Conservation (phyloP, 345 rosid species). For the Salix purpurea region DNA sequence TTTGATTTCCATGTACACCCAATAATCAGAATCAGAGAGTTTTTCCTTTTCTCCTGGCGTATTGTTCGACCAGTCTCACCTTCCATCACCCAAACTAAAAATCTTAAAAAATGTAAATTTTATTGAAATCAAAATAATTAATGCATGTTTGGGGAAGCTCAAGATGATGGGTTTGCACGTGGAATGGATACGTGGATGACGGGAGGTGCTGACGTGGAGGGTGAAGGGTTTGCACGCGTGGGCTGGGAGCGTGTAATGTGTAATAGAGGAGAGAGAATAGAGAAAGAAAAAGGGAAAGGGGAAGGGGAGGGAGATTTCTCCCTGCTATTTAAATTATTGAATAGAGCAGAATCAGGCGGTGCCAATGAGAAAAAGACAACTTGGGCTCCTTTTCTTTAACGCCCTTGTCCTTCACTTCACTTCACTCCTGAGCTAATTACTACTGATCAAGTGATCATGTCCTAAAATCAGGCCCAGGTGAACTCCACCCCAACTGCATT, state of each 20-base stretch:
- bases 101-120: no score
- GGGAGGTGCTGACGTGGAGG: not conserved
- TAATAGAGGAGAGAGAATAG: not conserved
- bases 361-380: slow-evolving; percentile 22
- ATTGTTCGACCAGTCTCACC: no score
- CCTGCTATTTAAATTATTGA: not conserved
- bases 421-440: not conserved
- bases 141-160: no score
- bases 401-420: not conserved
- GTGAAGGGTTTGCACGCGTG: not conserved
- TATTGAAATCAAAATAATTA: no score
- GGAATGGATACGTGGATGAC: not conserved
- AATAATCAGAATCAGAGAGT: no score
- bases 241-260: not conserved
- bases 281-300: not conserved
- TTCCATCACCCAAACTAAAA: no score
- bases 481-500: not conserved
- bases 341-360: slow-evolving; percentile 10
- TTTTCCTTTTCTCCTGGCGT: no score
- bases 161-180: not conserved
- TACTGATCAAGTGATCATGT: not conserved
- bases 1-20: not conserved
- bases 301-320: no score
- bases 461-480: not conserved
- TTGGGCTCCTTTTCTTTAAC: slow-evolving; percentile 11